Conservation (phyloP, 2,329 filamentous ascomycete species). For the Beauveria scarabaeidicola region DNA sequence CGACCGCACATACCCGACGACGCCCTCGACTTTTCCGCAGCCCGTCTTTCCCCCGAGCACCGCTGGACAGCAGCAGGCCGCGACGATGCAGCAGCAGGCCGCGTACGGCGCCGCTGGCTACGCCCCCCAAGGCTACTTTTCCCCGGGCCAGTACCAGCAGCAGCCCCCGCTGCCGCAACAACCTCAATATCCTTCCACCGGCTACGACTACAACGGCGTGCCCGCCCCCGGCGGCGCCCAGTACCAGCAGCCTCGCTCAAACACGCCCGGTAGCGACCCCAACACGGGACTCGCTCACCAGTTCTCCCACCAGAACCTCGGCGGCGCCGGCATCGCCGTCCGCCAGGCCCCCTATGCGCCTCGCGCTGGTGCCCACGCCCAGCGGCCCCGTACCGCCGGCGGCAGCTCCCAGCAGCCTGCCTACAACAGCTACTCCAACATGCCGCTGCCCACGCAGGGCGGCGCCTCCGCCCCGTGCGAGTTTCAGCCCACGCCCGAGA, state of each 20-base stretch:
- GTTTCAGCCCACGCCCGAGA: constrained; percentile 71
- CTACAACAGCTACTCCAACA: constrained; percentile 56
- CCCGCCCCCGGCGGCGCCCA: constrained; percentile 26
- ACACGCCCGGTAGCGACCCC: constrained; percentile 63
- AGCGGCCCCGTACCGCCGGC: constrained; percentile 79
- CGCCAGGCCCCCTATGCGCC: constrained; percentile 62
- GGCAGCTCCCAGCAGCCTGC: constrained; percentile 52
- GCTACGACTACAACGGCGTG: constrained; percentile 42
- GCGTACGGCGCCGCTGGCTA: constrained; percentile 30
- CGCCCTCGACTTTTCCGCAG: constrained; percentile 92
- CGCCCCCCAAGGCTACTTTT: constrained; percentile 30
- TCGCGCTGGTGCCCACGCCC: constrained; percentile 58
- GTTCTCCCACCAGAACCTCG: constrained; percentile 92
- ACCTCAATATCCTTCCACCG: constrained; percentile 31
- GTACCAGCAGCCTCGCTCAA: constrained; percentile 42
- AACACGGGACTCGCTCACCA: constrained; percentile 91
- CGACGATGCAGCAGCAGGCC: constrained; percentile 30
- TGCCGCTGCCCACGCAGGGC: constrained; percentile 53
- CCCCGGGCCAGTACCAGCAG: constrained; percentile 53
- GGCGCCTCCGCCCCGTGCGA: constrained; percentile 53
- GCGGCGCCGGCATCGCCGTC: constrained; percentile 63
- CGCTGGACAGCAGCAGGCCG: constrained; percentile 19
- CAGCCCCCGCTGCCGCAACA: constrained; percentile 38
- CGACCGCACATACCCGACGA: constrained; percentile 72
- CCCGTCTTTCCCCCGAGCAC: constrained; percentile 53